A percentile compares a stretch with the other conserved stretches of the same genome.
Evolutionary conservation across 2,329 filamentous ascomycete genomes (phyloP).

Genomic region (Fusarium nematophilum): DNA sequence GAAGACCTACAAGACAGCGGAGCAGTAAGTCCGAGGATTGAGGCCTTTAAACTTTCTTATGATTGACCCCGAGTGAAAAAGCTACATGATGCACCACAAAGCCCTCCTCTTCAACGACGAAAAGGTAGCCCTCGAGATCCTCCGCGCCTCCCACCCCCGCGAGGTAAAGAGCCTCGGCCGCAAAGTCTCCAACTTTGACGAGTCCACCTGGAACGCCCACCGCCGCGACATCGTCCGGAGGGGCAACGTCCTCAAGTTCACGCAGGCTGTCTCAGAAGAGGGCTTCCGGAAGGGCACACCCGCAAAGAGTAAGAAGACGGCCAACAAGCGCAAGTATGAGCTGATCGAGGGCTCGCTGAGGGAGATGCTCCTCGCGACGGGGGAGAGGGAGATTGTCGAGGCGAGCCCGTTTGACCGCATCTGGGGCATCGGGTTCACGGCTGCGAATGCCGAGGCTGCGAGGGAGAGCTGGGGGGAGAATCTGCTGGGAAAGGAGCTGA

Average conservation of each 20-base stretch:
- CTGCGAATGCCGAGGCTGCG: constrained; percentile 59
- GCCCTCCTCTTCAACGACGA: constrained; percentile 61
- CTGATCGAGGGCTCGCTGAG: constrained; percentile 55
- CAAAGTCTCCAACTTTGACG: constrained; percentile 63
- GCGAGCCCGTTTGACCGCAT: constrained; percentile 69
- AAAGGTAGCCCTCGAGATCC: constrained; percentile 59
- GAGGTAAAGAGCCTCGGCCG: constrained; percentile 67
- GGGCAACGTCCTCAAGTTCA: constrained; percentile 71
- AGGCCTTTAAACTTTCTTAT: neutral
- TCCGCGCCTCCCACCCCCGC: constrained; percentile 58
- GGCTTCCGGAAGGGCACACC: constrained; percentile 42
- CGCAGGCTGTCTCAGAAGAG: constrained; percentile 49
- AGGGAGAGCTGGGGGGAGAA: constrained; percentile 71
- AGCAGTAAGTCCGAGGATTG: constrained; percentile 56
- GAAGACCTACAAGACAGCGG: constrained; percentile 60
- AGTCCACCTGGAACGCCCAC: constrained; percentile 61
- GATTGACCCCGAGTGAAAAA: constrained; percentile 29
- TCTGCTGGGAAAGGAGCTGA: constrained; percentile 71
- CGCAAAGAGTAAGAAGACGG: constrained; percentile 25
- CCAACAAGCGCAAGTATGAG: constrained; percentile 27
- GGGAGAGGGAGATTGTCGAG: constrained; percentile 70
- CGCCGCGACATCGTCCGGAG: constrained; percentile 66
- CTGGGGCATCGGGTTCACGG: constrained; percentile 74
- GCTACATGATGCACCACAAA: constrained; percentile 68
- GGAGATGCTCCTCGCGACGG: constrained; percentile 65